Evolutionary conservation across 306 rosid species (phyloP), one percentile per base, ranked within the genome.

Genomic region (Gynostemma pentaphyllum): DNA sequence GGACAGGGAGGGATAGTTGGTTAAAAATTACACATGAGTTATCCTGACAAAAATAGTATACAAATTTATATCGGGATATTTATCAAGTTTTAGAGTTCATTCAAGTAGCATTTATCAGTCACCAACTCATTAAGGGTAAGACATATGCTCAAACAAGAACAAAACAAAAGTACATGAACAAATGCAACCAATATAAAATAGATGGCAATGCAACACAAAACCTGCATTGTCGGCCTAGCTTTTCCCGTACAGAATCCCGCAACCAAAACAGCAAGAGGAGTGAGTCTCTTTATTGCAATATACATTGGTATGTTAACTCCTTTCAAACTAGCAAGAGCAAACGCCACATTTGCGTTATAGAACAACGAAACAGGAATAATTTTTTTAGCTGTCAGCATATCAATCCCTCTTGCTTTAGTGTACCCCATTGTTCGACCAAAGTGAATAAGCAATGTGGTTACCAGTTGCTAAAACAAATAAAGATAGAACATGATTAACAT

Each of bases 291-390:
- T 37, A 94, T 94, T 4, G 99, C 97, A 68, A 94, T 94, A 52
- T 92, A 92, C 99, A 92, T 92, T 4, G 99, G 95, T 64, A 92
- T 92, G 66, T 94, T 88, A 37, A 94, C 94, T 70, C 99, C 99
- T 80, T 88, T 94, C 78, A 94, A 76, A 70, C 99, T 94, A 13
- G 99, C 99, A 82, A 92, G 44, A 62, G 99, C 94, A 84, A 94
- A 94, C 2, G 95, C 95, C 3, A 94, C 99, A 72, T 94, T 94
- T 12, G 94, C 99, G 70, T 94, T 94, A 46, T 94, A 94, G 80
- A 88, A 94, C 32, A 94, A 68, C 0, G 94, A 94, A 45, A 88
- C 73, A 0, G 94, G 96, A 15, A 88, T 82, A 55, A 92, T 89
- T 47, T 76, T 85, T 68, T 75, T 88, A 9, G 97, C 99, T 0